Evolutionary conservation across 805 yeast species (phyloP), one percentile per base, ranked within the genome.

Genomic region (Nakazawaea ambrosiae): DNA sequence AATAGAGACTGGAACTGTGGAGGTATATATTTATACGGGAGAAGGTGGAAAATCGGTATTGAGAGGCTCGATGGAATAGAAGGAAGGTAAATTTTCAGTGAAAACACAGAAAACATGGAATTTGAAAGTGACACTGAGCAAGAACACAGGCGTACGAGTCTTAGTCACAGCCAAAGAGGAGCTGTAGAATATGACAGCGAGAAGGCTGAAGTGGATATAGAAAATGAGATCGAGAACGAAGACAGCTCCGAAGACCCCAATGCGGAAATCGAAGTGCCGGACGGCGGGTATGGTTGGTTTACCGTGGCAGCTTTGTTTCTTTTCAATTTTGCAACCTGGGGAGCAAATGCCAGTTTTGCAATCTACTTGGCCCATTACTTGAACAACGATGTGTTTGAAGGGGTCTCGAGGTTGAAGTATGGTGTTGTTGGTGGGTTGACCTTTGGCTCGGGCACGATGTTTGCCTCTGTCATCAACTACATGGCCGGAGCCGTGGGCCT

Each of bases 401-500:
- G 79, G 2, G 79, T 81, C 0, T 51, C 67, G 1, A 69, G 69
- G 35, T 57, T 72, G 39, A 83, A 78, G 42, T 82, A 70, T 53
- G 84, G 86, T 11, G 58, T 73, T 28, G 68, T 82, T 40, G 85
- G 88, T 1, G 89, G 90, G 2, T 49, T 81, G 9, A 70, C 81
- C 0, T 75, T 80, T 35, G 79, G 79, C 4, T 48, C 66, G 1
- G 79, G 80, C 1, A 46, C 74, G n/a, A 42, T 58, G 1, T 61
- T 68, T 40, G 64, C 74, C 1, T 81, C 82, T 0, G 29, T 70
- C 1, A 61, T 73, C 25, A 71, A 70, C 35, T 70, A 50, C 46
- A 40, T 62, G 11, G 66, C 64, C 26, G 78, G 80, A 16, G 42
- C 39, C 17, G 38, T 72, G 7, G 75, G 77, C 0, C 47, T 63